Evolutionary conservation across 2,329 filamentous ascomycete genomes (phyloP).

Genomic region (Pyrenophora teres): DNA sequence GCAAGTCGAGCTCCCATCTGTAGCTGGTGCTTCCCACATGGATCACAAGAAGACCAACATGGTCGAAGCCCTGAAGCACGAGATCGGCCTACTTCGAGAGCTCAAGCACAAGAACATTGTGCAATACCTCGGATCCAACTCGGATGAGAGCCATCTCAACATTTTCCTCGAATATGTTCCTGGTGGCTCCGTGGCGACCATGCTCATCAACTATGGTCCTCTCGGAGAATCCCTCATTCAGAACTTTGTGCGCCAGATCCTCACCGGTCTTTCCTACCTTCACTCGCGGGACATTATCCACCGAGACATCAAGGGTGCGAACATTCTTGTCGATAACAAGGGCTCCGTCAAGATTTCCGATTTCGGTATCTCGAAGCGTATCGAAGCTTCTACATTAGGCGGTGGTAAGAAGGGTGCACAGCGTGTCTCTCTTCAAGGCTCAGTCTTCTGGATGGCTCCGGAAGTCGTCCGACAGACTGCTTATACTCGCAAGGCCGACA

Average conservation of each 20-base stretch:
- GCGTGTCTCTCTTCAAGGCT: conserved; percentile 84
- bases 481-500: conserved; percentile 97
- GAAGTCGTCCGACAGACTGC: conserved; percentile 98
- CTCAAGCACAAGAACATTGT: conserved; percentile 97
- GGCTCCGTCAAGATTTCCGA: conserved; percentile 99
- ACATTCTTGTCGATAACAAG: conserved; percentile 98
- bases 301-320: conserved; percentile 98
- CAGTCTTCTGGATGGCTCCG: conserved; percentile 99
- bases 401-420: conserved; percentile 39
- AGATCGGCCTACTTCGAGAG: conserved; percentile 91
- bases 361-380: conserved; percentile 97
- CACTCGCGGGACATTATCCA: conserved; percentile 97
- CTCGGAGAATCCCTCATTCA: conserved; percentile 90
- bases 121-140: conserved; percentile 94
- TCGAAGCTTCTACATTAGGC: conserved; percentile 82
- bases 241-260: conserved; percentile 95
- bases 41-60: conserved; percentile 96
- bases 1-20: conserved; percentile 90
- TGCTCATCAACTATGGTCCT: conserved; percentile 98
- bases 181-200: conserved; percentile 94
- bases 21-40: conserved; percentile 70
- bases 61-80: conserved; percentile 95
- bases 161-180: conserved; percentile 99
- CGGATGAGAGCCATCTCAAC: conserved; percentile 88
- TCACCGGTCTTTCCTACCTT: conserved; percentile 89